A percentile compares a stretch with the other conserved stretches of the same genome.
Evolutionary conservation across 352 stramenopile species (phyloP).

Genomic region (Phytophthora vignae): DNA sequence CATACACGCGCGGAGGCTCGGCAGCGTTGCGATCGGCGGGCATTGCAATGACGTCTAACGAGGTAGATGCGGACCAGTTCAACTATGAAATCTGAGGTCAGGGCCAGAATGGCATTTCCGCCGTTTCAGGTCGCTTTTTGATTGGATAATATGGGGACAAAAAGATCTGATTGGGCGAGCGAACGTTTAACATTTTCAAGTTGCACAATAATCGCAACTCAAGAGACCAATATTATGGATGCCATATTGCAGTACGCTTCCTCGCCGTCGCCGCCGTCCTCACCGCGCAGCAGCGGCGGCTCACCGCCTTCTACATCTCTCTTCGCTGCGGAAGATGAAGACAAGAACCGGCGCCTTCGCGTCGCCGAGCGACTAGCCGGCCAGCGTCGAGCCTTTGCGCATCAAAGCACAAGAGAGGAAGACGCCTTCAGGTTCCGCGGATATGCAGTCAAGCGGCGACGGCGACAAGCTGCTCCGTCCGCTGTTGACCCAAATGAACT

Average conservation of each 20-base stretch:
- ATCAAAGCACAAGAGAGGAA: slow-evolving; percentile 25
- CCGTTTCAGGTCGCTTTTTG: neutral
- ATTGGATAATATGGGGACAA: slow-evolving; percentile 10
- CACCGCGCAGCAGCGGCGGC: neutral
- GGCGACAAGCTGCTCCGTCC: neutral
- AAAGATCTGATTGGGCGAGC: slow-evolving; percentile 1
- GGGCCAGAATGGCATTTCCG: neutral
- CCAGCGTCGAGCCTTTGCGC: slow-evolving; percentile 2
- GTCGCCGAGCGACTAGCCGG: slow-evolving; percentile 8
- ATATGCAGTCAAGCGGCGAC: slow-evolving; percentile 40
- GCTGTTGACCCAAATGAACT: neutral
- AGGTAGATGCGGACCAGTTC: neutral
- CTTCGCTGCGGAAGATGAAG: neutral
- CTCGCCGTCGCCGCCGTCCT: slow-evolving; percentile 18
- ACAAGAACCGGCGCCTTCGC: neutral
- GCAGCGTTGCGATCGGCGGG: slow-evolving; percentile 9
- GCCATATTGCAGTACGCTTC: slow-evolving; percentile 24
- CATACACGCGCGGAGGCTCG: slow-evolving; percentile 35
- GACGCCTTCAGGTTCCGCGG: slow-evolving; percentile 41
- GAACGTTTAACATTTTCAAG: slow-evolving; percentile 10
- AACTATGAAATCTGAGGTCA: neutral
- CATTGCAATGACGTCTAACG: slow-evolving; percentile 2
- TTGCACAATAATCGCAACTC: no score
- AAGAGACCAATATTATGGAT: no score
- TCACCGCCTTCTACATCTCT: neutral